Conservation (phyloP, 495 filamentous ascomycete genomes). For the Symbiotaphrina buchneri region DNA sequence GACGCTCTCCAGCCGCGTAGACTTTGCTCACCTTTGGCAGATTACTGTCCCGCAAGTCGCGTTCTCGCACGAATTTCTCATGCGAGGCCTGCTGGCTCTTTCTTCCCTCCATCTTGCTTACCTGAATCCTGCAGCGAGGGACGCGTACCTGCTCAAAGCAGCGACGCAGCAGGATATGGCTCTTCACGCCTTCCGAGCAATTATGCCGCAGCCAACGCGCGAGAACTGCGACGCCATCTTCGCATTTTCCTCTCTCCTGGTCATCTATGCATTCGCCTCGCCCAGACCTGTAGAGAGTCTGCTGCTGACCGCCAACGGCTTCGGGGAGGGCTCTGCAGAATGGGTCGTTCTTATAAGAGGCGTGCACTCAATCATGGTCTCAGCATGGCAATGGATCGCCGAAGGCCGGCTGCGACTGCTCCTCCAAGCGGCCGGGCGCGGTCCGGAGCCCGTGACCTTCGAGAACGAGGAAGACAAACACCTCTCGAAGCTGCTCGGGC, state of each 20-base stretch:
- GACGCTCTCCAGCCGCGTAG: not conserved
- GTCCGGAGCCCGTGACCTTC: too few species aligned
- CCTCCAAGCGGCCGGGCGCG: too few species aligned
- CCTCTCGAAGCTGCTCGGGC: not conserved
- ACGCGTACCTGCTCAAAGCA: not conserved
- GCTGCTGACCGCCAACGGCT: constrained; percentile 14
- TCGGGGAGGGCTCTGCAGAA: not conserved
- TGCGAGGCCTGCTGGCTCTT: not conserved
- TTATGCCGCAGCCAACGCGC: not conserved
- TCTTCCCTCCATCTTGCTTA: not conserved
- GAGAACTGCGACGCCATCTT: not conserved
- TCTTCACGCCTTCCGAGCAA: not conserved
- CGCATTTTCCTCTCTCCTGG: constrained; percentile 26
- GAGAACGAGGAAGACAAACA: not conserved
- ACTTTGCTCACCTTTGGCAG: not conserved
- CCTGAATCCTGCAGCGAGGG: not conserved
- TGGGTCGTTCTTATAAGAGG: not conserved
- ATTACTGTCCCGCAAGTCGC: not conserved
- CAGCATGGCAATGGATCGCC: not conserved
- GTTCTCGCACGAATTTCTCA: not conserved
- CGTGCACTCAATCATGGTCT: not conserved
- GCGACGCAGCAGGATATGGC: not conserved
- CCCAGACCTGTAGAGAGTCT: constrained; percentile 18
- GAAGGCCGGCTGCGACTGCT: not conserved
- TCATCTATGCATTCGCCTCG: constrained; percentile 22